Evolutionary conservation across 2,329 filamentous ascomycete species (phyloP), one percentile per base, ranked within the genome.

Genomic region (Xylaria sp.): DNA sequence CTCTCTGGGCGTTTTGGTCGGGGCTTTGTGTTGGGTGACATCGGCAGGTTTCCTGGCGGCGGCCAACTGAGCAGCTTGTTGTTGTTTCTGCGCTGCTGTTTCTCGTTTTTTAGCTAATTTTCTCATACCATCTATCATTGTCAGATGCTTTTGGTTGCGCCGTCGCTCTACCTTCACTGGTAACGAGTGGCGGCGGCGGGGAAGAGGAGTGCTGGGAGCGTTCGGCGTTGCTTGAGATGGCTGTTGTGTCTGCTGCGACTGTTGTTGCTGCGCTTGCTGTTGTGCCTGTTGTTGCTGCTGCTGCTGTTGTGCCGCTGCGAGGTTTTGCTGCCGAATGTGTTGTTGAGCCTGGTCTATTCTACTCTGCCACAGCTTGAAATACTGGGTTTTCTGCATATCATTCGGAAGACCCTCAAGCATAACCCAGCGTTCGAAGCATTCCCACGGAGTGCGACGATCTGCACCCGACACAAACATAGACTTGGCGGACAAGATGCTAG

Each of bases 341-440:
- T 82, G 78, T 70, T 88, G 85, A 1, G 85, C 87, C 8, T 80
- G 76, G 57, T 88, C 85, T 27, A 89, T 87, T 27, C 87, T 79
- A 9, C 77, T 78, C 66, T 85, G 87, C 72, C 88, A 89, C 1
- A 85, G 78, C 71, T 93, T 92, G 82, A 98, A 99, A 74, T 98
- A 99, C 44, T 93, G 90, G 0, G 92, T 97, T 78, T 97, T 97
- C 17, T 90, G 89, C 90, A 98, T 96, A 67, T 99, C 95, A 10
- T 90, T 87, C 4, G 95, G 94, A 37, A 97, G 81, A 1, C 93
- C 93, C 77, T 98, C 95, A 11, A 98, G 80, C 68, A 91, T 89
- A 56, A 97, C 90, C 94, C 94, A 99, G 43, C 95, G 87, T 77
- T 99, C 95, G 70, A 99, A 99, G 74, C 95, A 99, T 78, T 99